Base-by-base conservation (phyloP, 2,329 filamentous ascomycete species). In the Diaporthe citri region DNA sequence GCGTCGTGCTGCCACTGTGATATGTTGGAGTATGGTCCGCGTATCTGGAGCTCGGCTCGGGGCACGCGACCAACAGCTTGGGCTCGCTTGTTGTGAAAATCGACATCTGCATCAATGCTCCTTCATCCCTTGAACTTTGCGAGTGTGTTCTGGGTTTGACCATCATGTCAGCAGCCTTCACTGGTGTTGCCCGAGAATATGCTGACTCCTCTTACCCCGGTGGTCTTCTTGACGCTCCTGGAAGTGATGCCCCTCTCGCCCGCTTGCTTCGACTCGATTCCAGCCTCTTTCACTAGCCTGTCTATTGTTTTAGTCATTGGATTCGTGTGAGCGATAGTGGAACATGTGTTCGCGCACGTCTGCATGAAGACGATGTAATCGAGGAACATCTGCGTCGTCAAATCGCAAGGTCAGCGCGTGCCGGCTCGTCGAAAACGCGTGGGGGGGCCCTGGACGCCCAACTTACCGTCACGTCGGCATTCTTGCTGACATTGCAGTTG, bases 311-410 rank as follows among this genome's bases (percentile, higher is more conserved):
- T 34, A n/a, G 22, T 74, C 39, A 74, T 66, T 31, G 72, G 71
- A 73, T 31, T 52, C 12, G 7, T n/a, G 20, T 10, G 48, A 36
- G 46, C 6, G n/a, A 22, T 43, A n/a, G 48, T 71, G 22, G 43
- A 39, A 22, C 3, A 22, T 34, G 52, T 6, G 2, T 28, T 9
- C 7, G 25, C 86, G 71, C 83, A 91, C 90, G 86, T 88, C 81
- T 92, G 89, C 90, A 97, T 93, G 79, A 97, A 97, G 2, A 97
- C 87, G 77, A 94, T 90, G 78, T 97, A 97, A 81, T 97, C 92
- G 74, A 97, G 88, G 80, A 94, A 97, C 77, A 97, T 93, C 95
- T 97, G 78, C 43, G 25, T 34, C 41, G 43, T 57, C 71, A 76
- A 10, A 69, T 56, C 56, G 31, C 34, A 36, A 71, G n/a, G 75